Evolutionary conservation across 2,329 filamentous ascomycete species (phyloP), one percentile per base, ranked within the genome.

Genomic region (Aspergillus versicolor): DNA sequence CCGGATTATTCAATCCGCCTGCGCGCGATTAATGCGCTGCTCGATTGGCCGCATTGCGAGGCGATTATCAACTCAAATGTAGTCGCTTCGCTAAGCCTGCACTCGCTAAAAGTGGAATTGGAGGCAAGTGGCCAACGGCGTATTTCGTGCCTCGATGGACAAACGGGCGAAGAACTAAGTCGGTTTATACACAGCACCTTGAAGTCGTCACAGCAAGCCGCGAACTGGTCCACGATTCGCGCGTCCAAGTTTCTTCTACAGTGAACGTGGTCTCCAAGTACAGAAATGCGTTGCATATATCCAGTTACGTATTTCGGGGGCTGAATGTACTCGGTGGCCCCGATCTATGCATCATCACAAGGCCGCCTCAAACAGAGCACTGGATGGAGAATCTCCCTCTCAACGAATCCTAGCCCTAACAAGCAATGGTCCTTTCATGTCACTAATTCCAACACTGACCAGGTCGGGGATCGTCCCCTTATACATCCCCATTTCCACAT

Each of bases 61-160:
- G 61, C 58, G 13, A 54, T 63, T 22, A 30, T 61, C n/a, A 64
- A 63, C 48, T 61, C 62, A 5, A 60, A 59, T 17, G 34, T 59
- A 4, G 27, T 50, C 4, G 54, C 45, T 2, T 56, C 54, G 4
- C 34, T 61, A 6, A 59, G 57, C 19, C 15, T 61, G 11, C 41
- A 46, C 22, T 30, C 8, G 11, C n/a, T 60, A 12, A 54, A 57
- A 42, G 44, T 37, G 24, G 60, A 62, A 5, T n/a, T 54, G 13
- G 32, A 38, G 58, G 15, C 42, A 11, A 30, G 11, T 11, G 30
- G 38, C 34, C 19, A 46, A 17, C 9, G 27, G 9, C 8, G 5
- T 7, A n/a, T 45, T 34, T 34, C 37, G 32, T 9, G 12, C 22
- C 13, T 54, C n/a, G 43, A 38, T 30, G 30, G 19, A 9, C 17